phyloP scores from a whole-genome alignment of 257 asterid species.

The Perilla frutescens region DNA sequence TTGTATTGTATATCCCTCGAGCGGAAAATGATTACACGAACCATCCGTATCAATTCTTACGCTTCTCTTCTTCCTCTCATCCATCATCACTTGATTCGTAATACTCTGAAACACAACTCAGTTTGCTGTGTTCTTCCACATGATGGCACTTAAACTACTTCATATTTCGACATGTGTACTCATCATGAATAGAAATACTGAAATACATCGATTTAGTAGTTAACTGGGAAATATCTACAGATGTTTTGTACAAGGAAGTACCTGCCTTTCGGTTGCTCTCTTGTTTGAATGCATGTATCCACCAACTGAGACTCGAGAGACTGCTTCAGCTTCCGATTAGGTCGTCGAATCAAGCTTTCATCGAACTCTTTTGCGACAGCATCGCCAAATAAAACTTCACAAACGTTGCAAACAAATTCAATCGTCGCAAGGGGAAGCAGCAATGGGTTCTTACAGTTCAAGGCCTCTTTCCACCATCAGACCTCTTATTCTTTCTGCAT shows the following conservation, averaged over 20 bases:
- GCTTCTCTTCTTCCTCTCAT: not conserved
- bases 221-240: not conserved
- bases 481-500: conserved; percentile 47
- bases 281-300: not conserved
- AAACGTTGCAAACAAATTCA: not conserved
- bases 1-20: not conserved
- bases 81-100: not conserved
- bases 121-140: no score
- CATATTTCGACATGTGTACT: no score
- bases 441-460: conserved; percentile 10
- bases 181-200: no score
- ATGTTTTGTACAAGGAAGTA: not conserved
- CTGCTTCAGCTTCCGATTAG: not conserved
- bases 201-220: no score
- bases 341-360: conserved; percentile 1
- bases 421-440: no score
- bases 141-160: no score
- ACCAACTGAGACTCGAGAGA: no score
- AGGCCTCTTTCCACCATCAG: conserved; percentile 79
- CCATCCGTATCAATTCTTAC: not conserved
- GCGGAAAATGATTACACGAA: not conserved
- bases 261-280: not conserved
- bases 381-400: not conserved
- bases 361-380: not conserved
- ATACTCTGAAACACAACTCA: no score